Base-by-base conservation (phyloP, 805 yeast species). In the Hanseniaspora valbyensis region DNA sequence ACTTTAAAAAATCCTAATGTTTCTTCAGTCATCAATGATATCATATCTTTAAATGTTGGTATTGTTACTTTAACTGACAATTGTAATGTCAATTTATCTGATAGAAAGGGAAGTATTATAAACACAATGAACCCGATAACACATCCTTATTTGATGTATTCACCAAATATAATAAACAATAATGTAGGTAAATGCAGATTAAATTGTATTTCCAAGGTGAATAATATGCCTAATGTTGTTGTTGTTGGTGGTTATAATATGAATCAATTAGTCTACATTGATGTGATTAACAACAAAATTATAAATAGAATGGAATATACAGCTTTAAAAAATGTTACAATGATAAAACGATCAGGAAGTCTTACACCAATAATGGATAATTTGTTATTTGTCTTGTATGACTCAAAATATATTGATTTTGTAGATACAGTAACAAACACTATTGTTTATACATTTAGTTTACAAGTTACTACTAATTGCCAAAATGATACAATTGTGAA, bases 171-270 rank as follows among this genome's bases (percentile, higher is more conserved):
- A 14, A 39, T 39, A 3, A 48, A 48, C 30, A 48, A 32, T n/a
- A 24, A 16, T 33, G 33, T 21, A 12, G 32, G 32, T 14, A 39
- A 39, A 16, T 25, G 51, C 9, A 22, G 25, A 16, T 26, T 48
- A 33, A 48, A 36, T 8, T 48, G 51, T 34, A 14, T 48, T 16
- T 36, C 44, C 2, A 21, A 43, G 14, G 22, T 48, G 6, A 48
- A 40, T 7, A 42, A 36, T 12, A 12, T 40, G n/a, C 41, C 44
- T 13, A 48, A 48, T 40, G 19, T 40, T 9, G 28, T 48, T 32
- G 51, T 42, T 25, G 34, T 48, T 19, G 51, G 51, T 19, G 51
- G 51, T 32, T 30, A 32, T 19, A 48, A 48, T 19, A 48, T 37
- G 13, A 42, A 48, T 32, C 51, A 48, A 21, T 29, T 48, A n/a